Base-by-base conservation (phyloP, 257 asterid genomes). In the Echites panduratus region DNA sequence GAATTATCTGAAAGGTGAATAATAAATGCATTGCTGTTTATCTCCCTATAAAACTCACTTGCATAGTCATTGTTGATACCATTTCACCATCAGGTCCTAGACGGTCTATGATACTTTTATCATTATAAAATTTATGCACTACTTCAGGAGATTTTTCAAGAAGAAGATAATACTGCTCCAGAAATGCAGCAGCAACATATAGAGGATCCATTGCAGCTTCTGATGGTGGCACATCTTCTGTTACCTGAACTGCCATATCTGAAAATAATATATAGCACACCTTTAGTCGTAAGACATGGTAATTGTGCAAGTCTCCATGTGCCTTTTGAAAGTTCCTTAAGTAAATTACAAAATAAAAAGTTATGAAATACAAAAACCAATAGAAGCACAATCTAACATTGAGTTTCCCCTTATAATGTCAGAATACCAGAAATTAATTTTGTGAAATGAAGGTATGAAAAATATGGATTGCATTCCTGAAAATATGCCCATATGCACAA, bases 101-200 rank as follows among this genome's bases (percentile, higher is more conserved):
- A 88, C 92, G 85, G 67, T 81, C 70, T 6, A 81, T 71, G 4
- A 69, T 14, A 77, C 97, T 91, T 5, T 68, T 4, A 27, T 89
- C 91, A 24, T 70, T 66, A 70, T 89, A 90, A 53, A 90, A 89
- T 68, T 27, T 87, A 48, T 86, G 79, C 75, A 76, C 63, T 7
- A 53, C 9, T 14, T 85, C 79, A 10, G 95, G 90, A 38, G 50
- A 22, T 2, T 68, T 26, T 9, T 72, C 17, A 16, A 90, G 86
- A 43, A 82, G 56, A 22, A 9, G 6, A 70, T 85, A 90, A 57
- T 87, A 88, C 69, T 78, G 83, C 54, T 32, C 11, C 65, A 81
- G 81, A 61, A 90, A 87, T 19, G 71, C 77, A 10, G 76, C 59
- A 5, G 85, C 90, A 24, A 83, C 87, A 3, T 2, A 13, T 62